Conservation (phyloP, 2,329 filamentous ascomycete genomes). For the Neoarthrinium moseri region DNA sequence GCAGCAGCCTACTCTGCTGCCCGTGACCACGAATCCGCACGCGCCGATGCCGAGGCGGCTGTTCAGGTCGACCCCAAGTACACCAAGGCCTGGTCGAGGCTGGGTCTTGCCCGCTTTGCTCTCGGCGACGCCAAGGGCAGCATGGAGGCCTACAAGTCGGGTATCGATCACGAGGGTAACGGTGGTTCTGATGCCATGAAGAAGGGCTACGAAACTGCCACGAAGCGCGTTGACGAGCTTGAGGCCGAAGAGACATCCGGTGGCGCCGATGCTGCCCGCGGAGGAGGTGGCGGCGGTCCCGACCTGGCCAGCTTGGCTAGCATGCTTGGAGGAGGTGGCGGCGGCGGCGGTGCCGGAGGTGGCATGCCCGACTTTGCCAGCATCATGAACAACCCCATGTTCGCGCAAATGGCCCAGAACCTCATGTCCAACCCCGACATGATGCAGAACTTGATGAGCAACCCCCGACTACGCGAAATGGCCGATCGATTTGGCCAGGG, state of each 20-base stretch:
- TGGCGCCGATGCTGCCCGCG: conserved; percentile 42
- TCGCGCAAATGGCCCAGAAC: conserved; percentile 94
- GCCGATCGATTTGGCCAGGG: conserved; percentile 74
- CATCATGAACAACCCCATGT: conserved; percentile 98
- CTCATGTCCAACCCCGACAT: conserved; percentile 95
- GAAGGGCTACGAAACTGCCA: conserved; percentile 93
- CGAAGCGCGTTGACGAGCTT: conserved; percentile 80
- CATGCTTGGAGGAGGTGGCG: conserved; percentile 63
- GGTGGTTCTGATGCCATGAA: conserved; percentile 97
- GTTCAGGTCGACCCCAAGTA: conserved; percentile 86
- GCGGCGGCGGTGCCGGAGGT: conserved; percentile 62
- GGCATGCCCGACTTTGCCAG: conserved; percentile 85
- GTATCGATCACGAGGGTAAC: conserved; percentile 90
- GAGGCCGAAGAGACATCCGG: conserved; percentile 51
- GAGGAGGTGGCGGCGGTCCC: conserved; percentile 63
- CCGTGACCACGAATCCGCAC: conserved; percentile 80
- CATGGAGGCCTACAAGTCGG: conserved; percentile 91
- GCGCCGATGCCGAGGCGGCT: conserved; percentile 86
- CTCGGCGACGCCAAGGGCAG: conserved; percentile 86
- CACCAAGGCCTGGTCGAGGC: conserved; percentile 94
- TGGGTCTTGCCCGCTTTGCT: conserved; percentile 88
- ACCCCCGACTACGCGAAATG: conserved; percentile 86
- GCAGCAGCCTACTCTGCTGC: conserved; percentile 88
- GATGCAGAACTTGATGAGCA: conserved; percentile 90
- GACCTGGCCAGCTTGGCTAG: conserved; percentile 69